These are phyloP conservation scores for peach (Prunus persica) DNA, from an alignment of 306 rosid species.

Conservation along the genomic window Prunus_persica_NCBIv2 NC_034010.1:23923501-23924000, in stretches of 20 bases:
- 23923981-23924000: no score
- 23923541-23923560: conserved; percentile 12
- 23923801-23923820: background rate
- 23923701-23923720: background rate
- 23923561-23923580: background rate
- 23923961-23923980: no score
- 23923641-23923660: conserved; percentile 26
- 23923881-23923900: background rate
- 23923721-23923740: background rate
- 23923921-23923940: background rate
- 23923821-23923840: background rate
- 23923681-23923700: conserved; percentile 7
- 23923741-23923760: background rate
- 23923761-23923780: background rate
- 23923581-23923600: conserved; percentile 1
- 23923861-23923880: no score
- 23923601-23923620: conserved; percentile 10
- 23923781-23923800: background rate
- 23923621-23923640: conserved; percentile 44
- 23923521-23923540: no score
- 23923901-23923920: background rate
- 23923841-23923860: background rate
- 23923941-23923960: no score
- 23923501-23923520: conserved; percentile 10
- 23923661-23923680: background rate